Evolutionary conservation across 2,329 filamentous ascomycete species (phyloP), one percentile per base, ranked within the genome.

Genomic region (Cercospora sesami): DNA sequence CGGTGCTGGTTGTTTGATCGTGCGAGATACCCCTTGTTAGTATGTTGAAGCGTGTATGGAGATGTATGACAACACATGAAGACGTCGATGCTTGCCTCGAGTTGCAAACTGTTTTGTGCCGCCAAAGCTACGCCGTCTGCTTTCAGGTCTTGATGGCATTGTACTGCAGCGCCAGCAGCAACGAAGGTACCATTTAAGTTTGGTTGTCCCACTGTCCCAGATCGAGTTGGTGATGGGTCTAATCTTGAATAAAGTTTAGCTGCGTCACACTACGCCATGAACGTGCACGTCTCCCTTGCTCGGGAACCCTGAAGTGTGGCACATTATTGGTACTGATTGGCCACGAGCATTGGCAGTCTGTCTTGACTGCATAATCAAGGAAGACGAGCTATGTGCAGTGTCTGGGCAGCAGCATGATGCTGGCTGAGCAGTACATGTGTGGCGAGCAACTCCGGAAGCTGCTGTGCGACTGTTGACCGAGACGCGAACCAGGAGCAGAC

Each of bases 21-120:
- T 51, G 57, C 55, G 63, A 65, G 55, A 65, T 65, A 65, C 63
- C 63, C 63, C 63, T 28, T 42, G 23, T 33, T 51, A 51, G 9
- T 48, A n/a, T 51, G 45, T 23, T 31, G 45, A 53, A 39, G 21
- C 45, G 14, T 60, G 36, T 16, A 60, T 39, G 57, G 36, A 55
- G 30, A 64, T 39, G 16, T 64, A 45, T 57, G 36, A 62, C 23
- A 23, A 45, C 16, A 18, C 9, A 31, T 28, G 36, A 51, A 53
- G 18, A n/a, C 16, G n/a, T 39, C 2, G 16, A 14, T 39, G 36
- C 36, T 39, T 39, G 36, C 36, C 16, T 39, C 16, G 36, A 39
- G 14, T n/a, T 39, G 16, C 16, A 39, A 39, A 6, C 36, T 39
- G n/a, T 16, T 8, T n/a, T 39, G 16, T n/a, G 36, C 36, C 36